These are phyloP conservation scores for Mycothermus thermophilus DNA, from an alignment of 495 filamentous ascomycete genomes.

Conservation along the genomic window DNA sequence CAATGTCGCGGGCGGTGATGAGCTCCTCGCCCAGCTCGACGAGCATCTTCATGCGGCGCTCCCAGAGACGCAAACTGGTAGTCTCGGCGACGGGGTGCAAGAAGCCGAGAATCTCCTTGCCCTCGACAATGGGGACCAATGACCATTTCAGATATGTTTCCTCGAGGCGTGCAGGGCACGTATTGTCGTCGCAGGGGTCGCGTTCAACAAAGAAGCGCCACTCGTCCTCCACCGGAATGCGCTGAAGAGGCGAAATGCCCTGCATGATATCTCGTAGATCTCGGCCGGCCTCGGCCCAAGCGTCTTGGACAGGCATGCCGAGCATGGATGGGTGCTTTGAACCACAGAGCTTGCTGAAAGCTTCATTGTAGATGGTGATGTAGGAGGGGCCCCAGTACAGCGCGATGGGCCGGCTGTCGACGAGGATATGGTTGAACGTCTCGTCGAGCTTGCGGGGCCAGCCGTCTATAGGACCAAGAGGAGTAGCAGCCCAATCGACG, in stretches of 20 bases:
- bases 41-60: slow-evolving; percentile 27
- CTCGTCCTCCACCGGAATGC: slow-evolving; percentile 21
- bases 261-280: slow-evolving; percentile 21
- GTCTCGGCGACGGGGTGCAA: slow-evolving; percentile 22
- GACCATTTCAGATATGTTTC: slow-evolving; percentile 53
- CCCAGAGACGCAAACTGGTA: slow-evolving; percentile 24
- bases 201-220: slow-evolving; percentile 34
- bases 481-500: slow-evolving; percentile 43
- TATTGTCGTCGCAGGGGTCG: slow-evolving; percentile 17
- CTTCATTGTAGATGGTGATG: slow-evolving; percentile 34
- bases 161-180: slow-evolving; percentile 37
- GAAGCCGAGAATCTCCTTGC: slow-evolving; percentile 33
- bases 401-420: slow-evolving; percentile 49
- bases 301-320: slow-evolving; percentile 24
- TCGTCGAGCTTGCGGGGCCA: slow-evolving; percentile 44
- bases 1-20: slow-evolving; percentile 18
- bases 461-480: slow-evolving; percentile 44
- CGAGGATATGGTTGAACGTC: slow-evolving; percentile 49
- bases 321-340: slow-evolving; percentile 24
- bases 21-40: slow-evolving; percentile 22
- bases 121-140: slow-evolving; percentile 43
- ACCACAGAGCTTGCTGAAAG: slow-evolving; percentile 27
- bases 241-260: slow-evolving; percentile 11
- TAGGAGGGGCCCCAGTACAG: slow-evolving; percentile 32
- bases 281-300: slow-evolving; percentile 23